Evolutionary conservation across 345 rosid species (phyloP).

Genomic region (Erucastrum elatum): DNA sequence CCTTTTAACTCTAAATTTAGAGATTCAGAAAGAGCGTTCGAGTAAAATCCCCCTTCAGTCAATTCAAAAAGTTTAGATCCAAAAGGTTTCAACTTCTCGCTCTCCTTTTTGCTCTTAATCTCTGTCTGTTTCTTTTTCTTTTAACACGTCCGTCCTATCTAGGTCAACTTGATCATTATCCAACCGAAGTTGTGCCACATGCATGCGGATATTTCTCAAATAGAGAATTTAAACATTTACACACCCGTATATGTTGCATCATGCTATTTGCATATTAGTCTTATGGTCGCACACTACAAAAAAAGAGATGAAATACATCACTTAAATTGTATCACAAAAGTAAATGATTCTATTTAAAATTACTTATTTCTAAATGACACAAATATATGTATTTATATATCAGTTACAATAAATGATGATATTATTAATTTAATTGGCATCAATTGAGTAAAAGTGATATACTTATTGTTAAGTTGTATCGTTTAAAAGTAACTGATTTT

Average conservation of each 20-base stretch:
- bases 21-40: neutral
- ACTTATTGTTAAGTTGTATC: too few species aligned
- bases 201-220: slow-evolving; percentile 20
- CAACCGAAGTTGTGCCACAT: slow-evolving; percentile 13
- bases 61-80: neutral
- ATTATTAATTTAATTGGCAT: neutral
- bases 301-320: too few species aligned
- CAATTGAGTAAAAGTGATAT: neutral
- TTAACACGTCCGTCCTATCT: slow-evolving; percentile 1
- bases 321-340: too few species aligned
- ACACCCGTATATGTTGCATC: slow-evolving; percentile 11
- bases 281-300: too few species aligned
- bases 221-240: slow-evolving; percentile 15
- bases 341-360: too few species aligned
- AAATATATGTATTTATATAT: too few species aligned
- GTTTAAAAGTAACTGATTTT: too few species aligned
- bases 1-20: neutral
- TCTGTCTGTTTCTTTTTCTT: neutral
- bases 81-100: slow-evolving; percentile 3
- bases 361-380: neutral
- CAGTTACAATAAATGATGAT: neutral
- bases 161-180: slow-evolving; percentile 24
- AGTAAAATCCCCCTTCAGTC: neutral
- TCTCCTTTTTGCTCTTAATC: neutral
- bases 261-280: slow-evolving; percentile 31